phyloP scores from a whole-genome alignment of 495 filamentous ascomycete species.

The Platismatia glauca region DNA sequence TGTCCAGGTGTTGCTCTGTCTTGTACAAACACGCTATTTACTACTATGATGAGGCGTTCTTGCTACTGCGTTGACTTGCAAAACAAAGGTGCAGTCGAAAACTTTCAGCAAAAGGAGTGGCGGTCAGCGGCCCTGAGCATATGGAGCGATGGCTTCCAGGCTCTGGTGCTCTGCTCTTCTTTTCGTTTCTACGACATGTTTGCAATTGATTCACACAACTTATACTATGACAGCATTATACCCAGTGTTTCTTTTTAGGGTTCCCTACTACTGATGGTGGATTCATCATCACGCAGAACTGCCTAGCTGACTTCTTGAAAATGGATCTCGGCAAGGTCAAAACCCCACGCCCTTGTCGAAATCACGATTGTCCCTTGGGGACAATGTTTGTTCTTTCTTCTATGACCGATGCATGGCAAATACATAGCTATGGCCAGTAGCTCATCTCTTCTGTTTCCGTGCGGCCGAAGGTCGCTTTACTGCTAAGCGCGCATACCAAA shows the following conservation, averaged over 20 bases:
- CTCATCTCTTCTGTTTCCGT: not conserved
- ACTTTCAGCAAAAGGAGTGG: too few species aligned
- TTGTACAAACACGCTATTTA: not conserved
- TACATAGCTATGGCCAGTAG: not conserved
- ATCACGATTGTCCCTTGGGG: too few species aligned
- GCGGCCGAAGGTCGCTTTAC: not conserved
- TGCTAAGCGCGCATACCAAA: not conserved
- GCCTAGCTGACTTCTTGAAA: not conserved
- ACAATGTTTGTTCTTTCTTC: not conserved
- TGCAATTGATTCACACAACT: too few species aligned
- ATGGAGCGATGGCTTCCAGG: too few species aligned
- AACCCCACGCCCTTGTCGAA: too few species aligned
- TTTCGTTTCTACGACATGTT: too few species aligned
- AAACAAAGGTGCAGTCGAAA: too few species aligned
- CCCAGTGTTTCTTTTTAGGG: not conserved
- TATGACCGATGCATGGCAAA: not conserved
- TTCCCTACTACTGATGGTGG: not conserved
- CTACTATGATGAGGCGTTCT: too few species aligned
- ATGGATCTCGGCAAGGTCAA: not conserved
- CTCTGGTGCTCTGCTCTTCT: too few species aligned
- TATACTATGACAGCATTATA: not conserved
- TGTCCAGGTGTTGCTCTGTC: not conserved
- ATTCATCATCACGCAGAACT: not conserved
- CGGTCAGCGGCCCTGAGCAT: too few species aligned
- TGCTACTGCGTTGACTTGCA: too few species aligned